These are phyloP conservation scores for Hyphochytrium catenoides DNA, from an alignment of 352 stramenopile genomes.

Conservation along the genomic window DNA sequence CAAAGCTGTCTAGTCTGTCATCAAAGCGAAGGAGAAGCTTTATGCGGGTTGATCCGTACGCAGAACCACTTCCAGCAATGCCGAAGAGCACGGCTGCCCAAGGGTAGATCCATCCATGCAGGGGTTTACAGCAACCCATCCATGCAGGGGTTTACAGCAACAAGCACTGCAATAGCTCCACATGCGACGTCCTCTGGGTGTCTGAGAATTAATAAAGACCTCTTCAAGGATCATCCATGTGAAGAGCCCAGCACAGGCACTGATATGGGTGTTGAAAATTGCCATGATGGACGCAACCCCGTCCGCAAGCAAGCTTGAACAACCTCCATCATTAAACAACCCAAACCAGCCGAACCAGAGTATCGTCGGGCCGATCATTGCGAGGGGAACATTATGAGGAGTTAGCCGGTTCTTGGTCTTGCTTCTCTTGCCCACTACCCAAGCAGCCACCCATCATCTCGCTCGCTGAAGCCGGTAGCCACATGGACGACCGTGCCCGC, in stretches of 20 bases:
- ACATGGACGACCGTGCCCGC: conserved; percentile 59
- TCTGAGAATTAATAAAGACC: conserved; percentile 3
- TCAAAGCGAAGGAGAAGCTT: conserved; percentile 43
- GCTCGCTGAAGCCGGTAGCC: conserved; percentile 36
- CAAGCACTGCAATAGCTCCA: conserved; percentile 31
- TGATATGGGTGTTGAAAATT: conserved; percentile 47
- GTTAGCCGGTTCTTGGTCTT: conserved; percentile 37
- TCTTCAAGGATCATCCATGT: conserved; percentile 36
- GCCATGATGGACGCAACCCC: conserved; percentile 29
- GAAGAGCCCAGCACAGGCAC: conserved; percentile 26
- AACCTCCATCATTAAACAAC: conserved; percentile 49
- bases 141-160: conserved; percentile 37
- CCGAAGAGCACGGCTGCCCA: conserved; percentile 42
- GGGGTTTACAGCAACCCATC: too few relatives aligned
- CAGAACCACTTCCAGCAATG: conserved; percentile 21
- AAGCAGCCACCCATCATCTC: conserved; percentile 31
- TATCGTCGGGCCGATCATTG: conserved; percentile 43
- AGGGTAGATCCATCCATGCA: conserved; percentile 33
- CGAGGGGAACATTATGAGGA: conserved; percentile 50
- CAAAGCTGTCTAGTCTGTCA: conserved; percentile 50
- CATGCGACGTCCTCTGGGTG: conserved; percentile 14
- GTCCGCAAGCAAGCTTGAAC: conserved; percentile 27
- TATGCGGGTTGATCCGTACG: conserved; percentile 24
- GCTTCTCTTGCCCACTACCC: conserved; percentile 41
- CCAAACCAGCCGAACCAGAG: conserved; percentile 66